Evolutionary conservation across 192 early-diverging fungal genomes (phyloP), one percentile per base, ranked within the genome.

Genomic region (Gonapodya prolifera): DNA sequence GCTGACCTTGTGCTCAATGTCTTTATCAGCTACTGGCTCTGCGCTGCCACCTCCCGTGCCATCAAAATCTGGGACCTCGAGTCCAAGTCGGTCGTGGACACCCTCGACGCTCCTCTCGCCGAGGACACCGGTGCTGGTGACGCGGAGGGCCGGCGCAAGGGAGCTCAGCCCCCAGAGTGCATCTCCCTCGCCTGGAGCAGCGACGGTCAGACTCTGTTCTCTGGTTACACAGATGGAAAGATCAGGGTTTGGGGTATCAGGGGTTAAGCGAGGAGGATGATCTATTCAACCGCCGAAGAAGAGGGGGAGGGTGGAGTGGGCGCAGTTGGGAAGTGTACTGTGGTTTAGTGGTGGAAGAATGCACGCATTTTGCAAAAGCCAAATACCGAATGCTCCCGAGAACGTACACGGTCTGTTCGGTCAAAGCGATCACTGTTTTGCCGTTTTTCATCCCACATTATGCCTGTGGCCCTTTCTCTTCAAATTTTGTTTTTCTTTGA

Each of bases 31-130:
- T 99, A 99, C 95, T 99, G 97, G 97, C 91, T 99, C 84, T 96
- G 95, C 91, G 97, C 96, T 83, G 97, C 97, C 84, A 97, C 96
- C 80, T 86, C 87, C 80, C 88, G 88, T 79, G 90, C 90, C 86
- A 97, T 99, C 92, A 97, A 95, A 93, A 95, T 99, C 91, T 99
- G 96, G 96, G 97, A 99, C 86, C 87, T 99, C 79, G 95, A 99
- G 89, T 93, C 91, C 90, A 99, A 99, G 94, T 89, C 89, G 71
- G 86, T 96, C 81, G 96, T 99, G 75, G 94, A 95, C 88, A 96
- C 98, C 86, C 79, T 87, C 75, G 45, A 61, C 23, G 45, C 45
- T 16, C 45, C 45, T 23, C 78, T 82, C 79, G 78, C 83, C 34
- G 85, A 86, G 61, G 85, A 82, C 79, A 45, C 77, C 71, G 79